Evolutionary conservation across 352 stramenopile genomes (phyloP), one percentile per base, ranked within the genome.

Genomic region (Phytophthora chlamydospora): DNA sequence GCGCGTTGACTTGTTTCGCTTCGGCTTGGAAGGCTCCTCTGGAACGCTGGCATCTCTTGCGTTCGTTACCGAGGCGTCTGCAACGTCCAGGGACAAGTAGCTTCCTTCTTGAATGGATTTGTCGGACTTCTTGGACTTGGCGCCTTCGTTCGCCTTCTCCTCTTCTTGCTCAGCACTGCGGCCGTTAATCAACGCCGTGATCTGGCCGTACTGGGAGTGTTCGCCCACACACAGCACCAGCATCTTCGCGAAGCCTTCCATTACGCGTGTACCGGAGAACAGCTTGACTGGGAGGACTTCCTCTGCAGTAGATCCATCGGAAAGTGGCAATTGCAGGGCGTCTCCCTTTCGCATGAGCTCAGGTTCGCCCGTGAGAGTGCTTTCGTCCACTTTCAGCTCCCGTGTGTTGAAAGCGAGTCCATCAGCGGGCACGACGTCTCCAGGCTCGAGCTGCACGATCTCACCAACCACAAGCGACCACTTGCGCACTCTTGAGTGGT

Each of bases 201-300:
- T 98, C 36, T 93, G 87, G 11, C 93, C 91, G 57, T 90, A 91
- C 57, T 97, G 89, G 24, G 73, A 95, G 54, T 97, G 67, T 27
- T 85, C 85, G 21, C 95, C 93, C 19, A 98, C 93, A 42, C 89
- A 93, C 35, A 95, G 78, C 24, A 96, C 90, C n/a, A 98, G 70
- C 78, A 97, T 96, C 49, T 84, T 79, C 24, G 76, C 90, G 21
- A 83, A 84, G 14, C 93, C 95, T 50, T 91, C 85, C 63, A 93
- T 95, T 14, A 96, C 82, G n/a, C 89, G 89, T 36, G 91, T 98
- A 19, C 92, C 94, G 10, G 85, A 96, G 34, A 97, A 76, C 35
- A 98, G 66, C 29, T 56, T 59, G 4, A 61, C 17, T 2, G 42
- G 49, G n/a, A 89, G 60, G 31, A 89, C 27, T 11, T 56, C 35